phyloP scores from a whole-genome alignment of 2,329 filamentous ascomycete genomes.

The Beauveria medogensis region DNA sequence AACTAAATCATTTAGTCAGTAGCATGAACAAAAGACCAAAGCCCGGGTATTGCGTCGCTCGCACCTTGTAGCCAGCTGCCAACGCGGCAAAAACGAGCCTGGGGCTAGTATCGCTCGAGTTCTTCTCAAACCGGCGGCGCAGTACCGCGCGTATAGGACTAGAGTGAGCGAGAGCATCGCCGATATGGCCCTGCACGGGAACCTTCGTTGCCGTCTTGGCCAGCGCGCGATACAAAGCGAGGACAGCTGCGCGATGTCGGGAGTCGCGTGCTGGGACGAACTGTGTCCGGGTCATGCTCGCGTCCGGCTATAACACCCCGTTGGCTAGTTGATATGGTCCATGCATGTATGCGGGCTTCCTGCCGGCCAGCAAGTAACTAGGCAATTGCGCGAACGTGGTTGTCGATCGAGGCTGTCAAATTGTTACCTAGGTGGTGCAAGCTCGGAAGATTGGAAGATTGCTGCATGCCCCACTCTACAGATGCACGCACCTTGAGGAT shows the following conservation, averaged over 20 bases:
- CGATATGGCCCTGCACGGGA: slow-evolving; percentile 39
- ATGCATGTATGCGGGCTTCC: background rate
- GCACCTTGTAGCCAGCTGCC: slow-evolving; percentile 58
- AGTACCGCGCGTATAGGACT: slow-evolving; percentile 50
- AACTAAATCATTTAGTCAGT: slow-evolving; percentile 22
- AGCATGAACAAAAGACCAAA: background rate
- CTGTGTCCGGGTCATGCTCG: slow-evolving; percentile 21
- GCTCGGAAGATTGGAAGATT: background rate
- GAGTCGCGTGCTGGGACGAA: slow-evolving; percentile 42
- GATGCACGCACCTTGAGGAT: background rate
- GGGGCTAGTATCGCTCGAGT: slow-evolving; percentile 48
- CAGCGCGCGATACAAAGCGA: slow-evolving; percentile 66
- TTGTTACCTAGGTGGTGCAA: background rate
- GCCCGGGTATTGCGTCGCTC: slow-evolving; percentile 3
- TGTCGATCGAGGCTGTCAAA: background rate
- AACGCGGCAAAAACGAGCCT: slow-evolving; percentile 56
- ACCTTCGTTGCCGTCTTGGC: slow-evolving; percentile 48
- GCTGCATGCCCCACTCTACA: background rate
- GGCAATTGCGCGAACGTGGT: background rate
- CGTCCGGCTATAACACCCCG: background rate
- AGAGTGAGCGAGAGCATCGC: slow-evolving; percentile 16
- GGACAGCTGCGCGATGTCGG: slow-evolving; percentile 48
- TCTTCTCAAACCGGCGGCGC: slow-evolving; percentile 53
- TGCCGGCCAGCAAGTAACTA: background rate
- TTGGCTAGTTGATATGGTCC: background rate